phyloP scores from a whole-genome alignment of 306 rosid species.

The Vigna radiata region DNA sequence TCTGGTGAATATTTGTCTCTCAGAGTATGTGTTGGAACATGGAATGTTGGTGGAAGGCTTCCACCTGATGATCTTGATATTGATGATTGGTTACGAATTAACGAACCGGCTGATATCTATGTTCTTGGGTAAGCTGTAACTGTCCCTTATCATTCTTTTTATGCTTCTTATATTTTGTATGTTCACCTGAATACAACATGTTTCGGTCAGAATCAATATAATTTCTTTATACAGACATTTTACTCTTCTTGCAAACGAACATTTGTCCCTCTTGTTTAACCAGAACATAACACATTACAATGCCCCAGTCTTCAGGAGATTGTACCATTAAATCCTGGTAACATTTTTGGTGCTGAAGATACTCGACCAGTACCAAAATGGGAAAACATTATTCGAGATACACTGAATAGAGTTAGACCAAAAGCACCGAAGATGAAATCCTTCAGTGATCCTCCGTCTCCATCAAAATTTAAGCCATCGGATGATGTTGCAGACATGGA shows the following conservation, averaged over 20 bases:
- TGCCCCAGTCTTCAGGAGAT: conserved; percentile 90
- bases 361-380: conserved; percentile 78
- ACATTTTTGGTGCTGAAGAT: conserved; percentile 86
- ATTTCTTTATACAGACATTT: no score
- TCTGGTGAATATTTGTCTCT: conserved; percentile 37
- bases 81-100: conserved; percentile 76
- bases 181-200: no score
- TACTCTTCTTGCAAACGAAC: conserved; percentile 8
- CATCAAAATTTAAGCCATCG: conserved; percentile 79
- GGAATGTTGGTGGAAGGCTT: conserved; percentile 90
- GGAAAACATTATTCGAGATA: conserved; percentile 79
- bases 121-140: conserved; percentile 75
- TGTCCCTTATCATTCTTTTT: conserved; percentile 4
- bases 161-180: not conserved
- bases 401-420: conserved; percentile 71
- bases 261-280: conserved; percentile 24
- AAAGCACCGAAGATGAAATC: conserved; percentile 63
- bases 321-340: conserved; percentile 91
- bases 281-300: conserved; percentile 33
- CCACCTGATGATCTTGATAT: conserved; percentile 88
- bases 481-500: conserved; percentile 68
- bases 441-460: conserved; percentile 94
- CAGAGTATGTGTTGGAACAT: conserved; percentile 84
- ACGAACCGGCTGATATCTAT: conserved; percentile 87
- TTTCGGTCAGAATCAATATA: no score